These are phyloP conservation scores for Apiotrichum domesticum DNA, from an alignment of 1,284 basidiomycete genomes.

Conservation along the genomic window DNA sequence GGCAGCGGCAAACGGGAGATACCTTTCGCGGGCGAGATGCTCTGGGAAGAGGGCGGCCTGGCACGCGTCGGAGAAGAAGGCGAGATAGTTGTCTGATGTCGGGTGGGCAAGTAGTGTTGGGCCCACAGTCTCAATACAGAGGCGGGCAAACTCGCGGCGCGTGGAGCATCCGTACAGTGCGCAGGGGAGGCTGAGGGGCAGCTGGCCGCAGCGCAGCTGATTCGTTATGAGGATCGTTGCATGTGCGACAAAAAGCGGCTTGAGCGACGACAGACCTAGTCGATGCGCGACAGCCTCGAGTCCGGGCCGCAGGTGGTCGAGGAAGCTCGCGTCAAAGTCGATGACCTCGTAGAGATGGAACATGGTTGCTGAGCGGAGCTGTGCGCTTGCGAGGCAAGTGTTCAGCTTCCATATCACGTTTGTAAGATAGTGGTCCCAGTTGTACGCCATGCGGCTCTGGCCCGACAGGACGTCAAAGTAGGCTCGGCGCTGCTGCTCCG, in stretches of 20 bases:
- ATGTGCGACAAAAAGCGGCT: constrained; percentile 69
- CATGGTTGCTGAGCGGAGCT: constrained; percentile 75
- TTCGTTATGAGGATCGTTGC: constrained; percentile 59
- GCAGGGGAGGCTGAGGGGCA: constrained; percentile 63
- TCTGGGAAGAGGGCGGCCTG: constrained; percentile 19
- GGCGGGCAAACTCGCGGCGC: constrained; percentile 21
- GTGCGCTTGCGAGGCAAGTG: constrained; percentile 72
- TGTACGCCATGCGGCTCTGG: constrained; percentile 17
- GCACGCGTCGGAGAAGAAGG: constrained; percentile 25
- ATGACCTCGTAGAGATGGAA: constrained; percentile 76
- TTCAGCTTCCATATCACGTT: constrained; percentile 74
- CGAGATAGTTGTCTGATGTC: background rate
- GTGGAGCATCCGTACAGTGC: constrained; percentile 50
- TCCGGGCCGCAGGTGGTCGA: constrained; percentile 60
- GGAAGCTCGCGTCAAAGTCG: constrained; percentile 51
- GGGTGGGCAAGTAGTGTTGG: constrained; percentile 9
- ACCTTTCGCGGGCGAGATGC: constrained; percentile 8
- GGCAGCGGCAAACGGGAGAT: constrained; percentile 24
- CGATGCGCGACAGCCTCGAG: constrained; percentile 59
- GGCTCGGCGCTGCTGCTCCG: constrained; percentile 16
- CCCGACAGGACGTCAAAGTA: constrained; percentile 21
- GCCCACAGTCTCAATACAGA: constrained; percentile 20
- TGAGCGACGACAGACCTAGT: constrained; percentile 62
- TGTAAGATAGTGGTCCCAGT: constrained; percentile 66
- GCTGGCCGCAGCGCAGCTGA: constrained; percentile 41